phyloP scores from a whole-genome alignment of 805 yeast genomes.

The Maudiozyma barnettii region DNA sequence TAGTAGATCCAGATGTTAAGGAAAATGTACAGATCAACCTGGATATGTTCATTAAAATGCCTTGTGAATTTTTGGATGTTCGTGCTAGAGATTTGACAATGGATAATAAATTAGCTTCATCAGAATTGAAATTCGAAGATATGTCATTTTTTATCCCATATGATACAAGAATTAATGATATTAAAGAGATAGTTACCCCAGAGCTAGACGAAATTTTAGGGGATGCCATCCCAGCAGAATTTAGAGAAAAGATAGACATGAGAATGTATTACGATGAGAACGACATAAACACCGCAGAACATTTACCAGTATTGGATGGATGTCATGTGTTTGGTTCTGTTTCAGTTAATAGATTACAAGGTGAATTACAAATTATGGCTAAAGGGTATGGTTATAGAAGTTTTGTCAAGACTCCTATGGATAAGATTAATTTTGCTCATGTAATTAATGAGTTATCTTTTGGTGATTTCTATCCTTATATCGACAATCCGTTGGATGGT shows the following conservation, averaged over 20 bases:
- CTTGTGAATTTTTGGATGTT: conserved; percentile 67
- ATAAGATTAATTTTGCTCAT: conserved; percentile 70
- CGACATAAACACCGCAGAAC: conserved; percentile 27
- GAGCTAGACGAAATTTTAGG: conserved; percentile 58
- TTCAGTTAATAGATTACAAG: conserved; percentile 77
- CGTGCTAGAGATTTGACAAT: conserved; percentile 68
- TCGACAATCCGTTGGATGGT: conserved; percentile 79
- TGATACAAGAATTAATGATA: conserved; percentile 37
- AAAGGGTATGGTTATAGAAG: conserved; percentile 58
- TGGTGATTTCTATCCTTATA: conserved; percentile 81
- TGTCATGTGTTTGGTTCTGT: conserved; percentile 78
- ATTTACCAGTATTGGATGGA: conserved; percentile 49
- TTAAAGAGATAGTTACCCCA: conserved; percentile 43
- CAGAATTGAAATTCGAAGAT: conserved; percentile 64
- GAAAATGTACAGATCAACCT: conserved; percentile 60
- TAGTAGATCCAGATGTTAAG: conserved; percentile 54
- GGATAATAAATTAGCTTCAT: conserved; percentile 72
- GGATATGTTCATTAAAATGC: conserved; percentile 74
- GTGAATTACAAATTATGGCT: conserved; percentile 77
- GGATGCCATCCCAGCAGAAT: conserved; percentile 59
- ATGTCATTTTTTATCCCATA: conserved; percentile 46
- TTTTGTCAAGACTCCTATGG: conserved; percentile 34
- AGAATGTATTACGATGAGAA: conserved; percentile 18
- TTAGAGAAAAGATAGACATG: conserved; percentile 34
- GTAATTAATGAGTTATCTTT: conserved; percentile 78